phyloP scores from a whole-genome alignment of 805 yeast genomes.

The Candida quercuum region DNA sequence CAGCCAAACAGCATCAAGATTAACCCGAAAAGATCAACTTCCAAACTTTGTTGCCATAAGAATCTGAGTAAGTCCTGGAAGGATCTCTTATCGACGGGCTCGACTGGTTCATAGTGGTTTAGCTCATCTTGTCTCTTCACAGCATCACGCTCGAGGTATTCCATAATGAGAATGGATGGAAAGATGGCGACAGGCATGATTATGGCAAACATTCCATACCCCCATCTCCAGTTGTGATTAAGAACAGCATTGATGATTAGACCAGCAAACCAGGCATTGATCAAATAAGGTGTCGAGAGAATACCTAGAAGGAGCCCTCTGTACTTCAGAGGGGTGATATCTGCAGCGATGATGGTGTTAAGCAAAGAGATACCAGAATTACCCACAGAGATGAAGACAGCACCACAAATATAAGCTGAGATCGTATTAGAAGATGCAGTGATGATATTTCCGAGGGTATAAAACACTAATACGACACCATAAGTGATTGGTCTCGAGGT shows the following conservation, averaged over 20 bases:
- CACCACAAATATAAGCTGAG: constrained; percentile 31
- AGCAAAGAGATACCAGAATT: constrained; percentile 31
- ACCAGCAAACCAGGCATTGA: constrained; percentile 39
- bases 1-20: constrained; percentile 34
- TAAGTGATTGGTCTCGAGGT: constrained; percentile 36
- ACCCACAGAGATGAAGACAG: constrained; percentile 33
- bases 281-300: constrained; percentile 34
- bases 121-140: constrained; percentile 1
- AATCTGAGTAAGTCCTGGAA: constrained; percentile 2
- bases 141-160: constrained; percentile 29
- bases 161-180: constrained; percentile 30
- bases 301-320: constrained; percentile 32
- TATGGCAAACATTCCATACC: constrained; percentile 44
- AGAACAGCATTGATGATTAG: constrained; percentile 29
- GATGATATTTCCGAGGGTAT: constrained; percentile 30
- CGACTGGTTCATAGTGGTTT: background rate
- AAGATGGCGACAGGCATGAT: constrained; percentile 35
- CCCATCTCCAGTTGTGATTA: constrained; percentile 44
- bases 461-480: constrained; percentile 24
- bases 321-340: constrained; percentile 33
- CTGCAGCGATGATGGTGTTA: constrained; percentile 30
- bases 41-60: constrained; percentile 21
- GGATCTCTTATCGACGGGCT: background rate
- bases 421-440: constrained; percentile 33
- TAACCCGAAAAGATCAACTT: constrained; percentile 34